Evolutionary conservation across 192 early-diverging fungal species (phyloP).

Genomic region (Coemansia sp.): DNA sequence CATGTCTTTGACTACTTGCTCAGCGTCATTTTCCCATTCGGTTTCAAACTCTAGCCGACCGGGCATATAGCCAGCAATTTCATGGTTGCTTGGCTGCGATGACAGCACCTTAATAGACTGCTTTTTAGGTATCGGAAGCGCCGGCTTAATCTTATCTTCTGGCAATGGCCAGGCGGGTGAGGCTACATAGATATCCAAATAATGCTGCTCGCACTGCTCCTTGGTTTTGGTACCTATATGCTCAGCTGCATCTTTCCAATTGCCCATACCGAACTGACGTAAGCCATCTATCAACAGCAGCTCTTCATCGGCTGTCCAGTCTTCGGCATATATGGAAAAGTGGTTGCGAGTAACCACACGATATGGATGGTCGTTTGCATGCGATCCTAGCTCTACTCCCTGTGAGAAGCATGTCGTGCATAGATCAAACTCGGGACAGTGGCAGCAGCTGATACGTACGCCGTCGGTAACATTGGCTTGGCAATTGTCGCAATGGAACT

Average conservation of each 20-base stretch:
- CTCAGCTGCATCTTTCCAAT: conserved; percentile 94
- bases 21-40: conserved; percentile 96
- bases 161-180: conserved; percentile 82
- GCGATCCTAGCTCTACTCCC: conserved; percentile 76
- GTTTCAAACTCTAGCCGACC: conserved; percentile 92
- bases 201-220: conserved; percentile 87
- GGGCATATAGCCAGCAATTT: conserved; percentile 98
- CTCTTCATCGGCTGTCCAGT: conserved; percentile 98
- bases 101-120: conserved; percentile 61
- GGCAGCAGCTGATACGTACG: conserved; percentile 81
- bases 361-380: conserved; percentile 85
- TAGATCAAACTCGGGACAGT: conserved; percentile 87
- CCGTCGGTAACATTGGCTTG: conserved; percentile 85
- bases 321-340: conserved; percentile 85
- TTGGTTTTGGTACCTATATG: conserved; percentile 89
- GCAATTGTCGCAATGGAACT: conserved; percentile 81
- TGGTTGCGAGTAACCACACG: conserved; percentile 67
- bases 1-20: conserved; percentile 93
- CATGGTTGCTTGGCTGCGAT: conserved; percentile 88
- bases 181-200: conserved; percentile 76
- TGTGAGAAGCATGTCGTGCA: conserved; percentile 91
- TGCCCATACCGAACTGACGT: conserved; percentile 91
- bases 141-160: conserved; percentile 58
- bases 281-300: conserved; percentile 87
- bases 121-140: conserved; percentile 14